A percentile compares a stretch with the other conserved stretches of the same genome.
Evolutionary conservation across 1,284 basidiomycete species (phyloP).

Genomic region (Puccinia sorghi): DNA sequence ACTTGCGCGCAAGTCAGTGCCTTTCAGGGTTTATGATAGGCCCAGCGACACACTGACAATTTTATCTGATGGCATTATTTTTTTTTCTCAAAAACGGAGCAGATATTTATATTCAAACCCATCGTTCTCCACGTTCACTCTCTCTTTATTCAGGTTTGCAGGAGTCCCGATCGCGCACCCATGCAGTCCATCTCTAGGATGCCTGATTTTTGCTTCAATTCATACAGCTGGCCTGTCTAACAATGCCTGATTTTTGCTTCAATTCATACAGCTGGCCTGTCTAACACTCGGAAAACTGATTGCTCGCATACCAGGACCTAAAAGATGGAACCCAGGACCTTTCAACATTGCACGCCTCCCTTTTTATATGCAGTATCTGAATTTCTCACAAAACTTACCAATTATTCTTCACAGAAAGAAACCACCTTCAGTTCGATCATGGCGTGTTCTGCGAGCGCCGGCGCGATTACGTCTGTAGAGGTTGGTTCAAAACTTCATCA

Average conservation of each 20-base stretch:
- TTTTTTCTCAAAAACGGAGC: slow-evolving; percentile 8
- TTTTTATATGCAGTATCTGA: background rate
- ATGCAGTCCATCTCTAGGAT: too few species aligned
- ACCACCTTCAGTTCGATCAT: slow-evolving; percentile 46
- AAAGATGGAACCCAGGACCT: slow-evolving; percentile 37
- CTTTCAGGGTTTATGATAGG: background rate
- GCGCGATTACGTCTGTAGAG: slow-evolving; percentile 30
- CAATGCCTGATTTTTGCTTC: background rate
- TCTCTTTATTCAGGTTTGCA: slow-evolving; percentile 46
- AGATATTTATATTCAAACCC: slow-evolving; percentile 49
- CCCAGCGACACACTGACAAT: background rate
- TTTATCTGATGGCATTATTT: background rate
- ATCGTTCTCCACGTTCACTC: slow-evolving; percentile 40
- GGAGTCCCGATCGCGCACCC: background rate
- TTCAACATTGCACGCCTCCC: slow-evolving; percentile 29
- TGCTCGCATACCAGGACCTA: slow-evolving; percentile 37
- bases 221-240: slow-evolving; percentile 37
- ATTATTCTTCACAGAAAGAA: slow-evolving; percentile 29
- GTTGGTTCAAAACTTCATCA: background rate
- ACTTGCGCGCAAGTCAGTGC: slow-evolving; percentile 39
- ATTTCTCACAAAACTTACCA: background rate
- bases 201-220: background rate
- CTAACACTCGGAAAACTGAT: slow-evolving; percentile 26
- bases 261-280: slow-evolving; percentile 32
- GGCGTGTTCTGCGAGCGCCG: slow-evolving; percentile 29